A percentile compares a stretch with the other conserved stretches of the same genome.
phyloP scores from a whole-genome alignment of 192 early-diverging fungal genomes.

The Backusella circina region DNA sequence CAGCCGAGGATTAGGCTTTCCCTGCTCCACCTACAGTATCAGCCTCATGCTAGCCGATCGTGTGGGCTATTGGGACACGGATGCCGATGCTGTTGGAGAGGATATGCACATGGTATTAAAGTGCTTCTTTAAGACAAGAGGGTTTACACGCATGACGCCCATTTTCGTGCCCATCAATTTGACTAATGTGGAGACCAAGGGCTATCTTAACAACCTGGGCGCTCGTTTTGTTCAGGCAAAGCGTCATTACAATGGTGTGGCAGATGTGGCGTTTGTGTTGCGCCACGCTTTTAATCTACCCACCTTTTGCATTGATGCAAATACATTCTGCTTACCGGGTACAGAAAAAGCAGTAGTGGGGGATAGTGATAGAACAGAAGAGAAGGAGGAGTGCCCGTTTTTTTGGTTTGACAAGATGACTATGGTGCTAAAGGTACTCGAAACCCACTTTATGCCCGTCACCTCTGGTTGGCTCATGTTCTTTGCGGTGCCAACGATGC shows the following conservation, averaged over 20 bases:
- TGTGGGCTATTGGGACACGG: slow-evolving; percentile 74
- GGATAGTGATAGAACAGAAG: background rate
- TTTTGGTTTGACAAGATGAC: slow-evolving; percentile 39
- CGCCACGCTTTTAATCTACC: slow-evolving; percentile 15
- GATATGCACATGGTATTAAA: slow-evolving; percentile 81
- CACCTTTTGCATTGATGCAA: background rate
- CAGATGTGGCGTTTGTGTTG: slow-evolving; percentile 63
- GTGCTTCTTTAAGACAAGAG: slow-evolving; percentile 69
- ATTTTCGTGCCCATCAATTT: slow-evolving; percentile 68
- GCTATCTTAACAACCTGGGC: slow-evolving; percentile 46
- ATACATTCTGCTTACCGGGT: background rate
- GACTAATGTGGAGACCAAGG: slow-evolving; percentile 48
- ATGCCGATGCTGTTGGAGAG: slow-evolving; percentile 68
- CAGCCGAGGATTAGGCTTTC: slow-evolving; percentile 53
- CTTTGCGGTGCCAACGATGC: slow-evolving; percentile 46
- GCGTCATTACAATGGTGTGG: slow-evolving; percentile 66
- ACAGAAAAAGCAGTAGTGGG: background rate
- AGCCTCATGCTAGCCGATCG: slow-evolving; percentile 65
- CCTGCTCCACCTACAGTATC: slow-evolving; percentile 73
- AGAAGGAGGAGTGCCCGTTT: background rate
- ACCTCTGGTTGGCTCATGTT: slow-evolving; percentile 52
- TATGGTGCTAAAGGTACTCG: slow-evolving; percentile 40
- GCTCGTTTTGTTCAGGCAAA: slow-evolving; percentile 66
- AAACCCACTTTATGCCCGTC: slow-evolving; percentile 46
- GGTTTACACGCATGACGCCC: slow-evolving; percentile 54